Base-by-base conservation (phyloP, 2,329 filamentous ascomycete species). In the Colletotrichum agaves region DNA sequence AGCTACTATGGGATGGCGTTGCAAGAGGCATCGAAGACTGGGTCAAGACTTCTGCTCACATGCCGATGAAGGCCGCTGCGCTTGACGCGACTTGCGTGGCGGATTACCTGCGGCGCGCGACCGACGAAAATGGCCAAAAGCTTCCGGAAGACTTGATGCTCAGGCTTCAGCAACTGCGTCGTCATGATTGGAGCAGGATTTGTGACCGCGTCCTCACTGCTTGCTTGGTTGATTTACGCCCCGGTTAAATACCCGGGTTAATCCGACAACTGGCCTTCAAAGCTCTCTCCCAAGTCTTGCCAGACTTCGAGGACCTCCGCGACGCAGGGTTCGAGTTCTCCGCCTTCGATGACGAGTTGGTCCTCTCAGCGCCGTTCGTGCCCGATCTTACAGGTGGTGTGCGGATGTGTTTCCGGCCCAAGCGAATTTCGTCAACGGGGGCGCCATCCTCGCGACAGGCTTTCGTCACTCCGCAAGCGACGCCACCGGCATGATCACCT, bases 341-440 rank as follows among this genome's bases (percentile, higher is more conserved):
- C 0, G 60, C 71, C 0, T 77, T 77, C 41, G 70, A 67, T 4
- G 75, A 78, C 41, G 47, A 71, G 3, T 62, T 75, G 17, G 71
- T 78, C 10, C 68, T 75, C 1, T 58, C 66, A 5, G 69, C 71
- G 10, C 73, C 73, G 0, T 59, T 69, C 23, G 60, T 76, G 15
- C 75, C 76, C 0, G 55, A 64, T 19, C 41, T 68, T 3, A 27
- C 33, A 3, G 41, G 49, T 37, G 65, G 65, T 2, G 65, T 2
- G 72, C 76, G 5, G 73, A 76, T 27, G 69, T 77, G 5, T 69
- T 78, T 2, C 55, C 69, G 7, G 76, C 70, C 1, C 76, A 78
- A 37, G 76, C 72, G 15, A 78, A 77, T 37, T 78, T 78, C 47
- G 71, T 78, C 39, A 43, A 69, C 2, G 76, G 76, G 2, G 76